These are phyloP conservation scores for Mycocentrospora acerina DNA, from an alignment of 2,329 filamentous ascomycete genomes.

Conservation along the genomic window DNA sequence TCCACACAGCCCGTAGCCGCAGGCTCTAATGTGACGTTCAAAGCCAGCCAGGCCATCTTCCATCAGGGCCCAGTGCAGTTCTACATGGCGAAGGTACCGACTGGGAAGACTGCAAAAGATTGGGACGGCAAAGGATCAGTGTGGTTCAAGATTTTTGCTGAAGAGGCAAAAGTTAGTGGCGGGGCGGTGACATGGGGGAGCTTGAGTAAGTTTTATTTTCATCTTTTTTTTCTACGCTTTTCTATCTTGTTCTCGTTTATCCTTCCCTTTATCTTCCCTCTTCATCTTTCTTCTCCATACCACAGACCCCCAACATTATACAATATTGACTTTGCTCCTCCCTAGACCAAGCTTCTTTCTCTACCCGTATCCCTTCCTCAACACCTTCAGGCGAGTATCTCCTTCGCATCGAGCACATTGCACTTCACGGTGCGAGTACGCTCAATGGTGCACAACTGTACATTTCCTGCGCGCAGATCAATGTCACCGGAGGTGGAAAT, in stretches of 20 bases:
- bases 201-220: constrained; percentile 24
- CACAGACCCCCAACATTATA: not conserved
- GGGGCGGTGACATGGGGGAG: constrained; percentile 30
- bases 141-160: constrained; percentile 41
- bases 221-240: too few species aligned
- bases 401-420: constrained; percentile 51
- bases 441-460: constrained; percentile 48
- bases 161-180: constrained; percentile 19
- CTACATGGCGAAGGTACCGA: constrained; percentile 42
- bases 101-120: constrained; percentile 23
- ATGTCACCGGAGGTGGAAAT: constrained; percentile 42
- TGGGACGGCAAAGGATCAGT: constrained; percentile 39
- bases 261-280: not conserved
- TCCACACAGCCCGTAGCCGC: constrained; percentile 28
- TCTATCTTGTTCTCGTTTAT: too few species aligned
- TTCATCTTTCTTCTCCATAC: not conserved
- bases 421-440: constrained; percentile 41
- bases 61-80: constrained; percentile 42
- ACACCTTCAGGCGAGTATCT: constrained; percentile 49
- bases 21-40: constrained; percentile 37
- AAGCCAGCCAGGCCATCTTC: constrained; percentile 30
- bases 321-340: too few species aligned
- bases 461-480: constrained; percentile 50
- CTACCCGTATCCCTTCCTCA: constrained; percentile 43
- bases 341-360: constrained; percentile 20